Evolutionary conservation across 495 filamentous ascomycete genomes (phyloP), one percentile per base, ranked within the genome.

Genomic region (Tuber brumale): DNA sequence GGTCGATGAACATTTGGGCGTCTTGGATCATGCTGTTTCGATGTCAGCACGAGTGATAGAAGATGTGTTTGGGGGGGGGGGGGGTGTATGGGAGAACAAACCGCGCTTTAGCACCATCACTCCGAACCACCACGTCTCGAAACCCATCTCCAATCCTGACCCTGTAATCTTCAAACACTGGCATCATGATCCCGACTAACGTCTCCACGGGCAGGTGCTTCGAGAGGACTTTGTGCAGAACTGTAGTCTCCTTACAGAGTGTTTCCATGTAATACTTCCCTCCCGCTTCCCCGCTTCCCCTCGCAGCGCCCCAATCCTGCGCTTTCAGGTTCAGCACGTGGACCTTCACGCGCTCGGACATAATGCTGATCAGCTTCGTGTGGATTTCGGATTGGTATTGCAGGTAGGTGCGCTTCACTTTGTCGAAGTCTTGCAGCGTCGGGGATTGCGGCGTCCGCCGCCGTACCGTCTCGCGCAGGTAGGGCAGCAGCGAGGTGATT

Each of bases 341-440:
- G 0, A 89, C 85, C 2, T 88, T 84, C 10, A 92, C 92, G 1
- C 95, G 89, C 19, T 89, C 90, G 70, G 90, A 90, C 94, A 98
- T 97, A 76, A 99, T 98, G 75, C 97, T 94, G 23, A 97, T 92
- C 0, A 99, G 86, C 82, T 99, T 99, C 73, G 97, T 94, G 81
- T 97, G 93, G 74, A 98, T 98, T 77, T 89, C 93, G 45, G 89
- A 89, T 82, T 97, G 95, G 83, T 98, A 95, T 81, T 99, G 95
- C 81, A 97, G 93, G 79, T 91, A 95, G 10, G 93, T 86, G 51
- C 95, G 89, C 78, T 92, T 91, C 73, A 97, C 91, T 86, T 94
- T 97, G 84, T 98, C 95, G 77, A 97, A 98, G 80, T 98, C 95
- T 46, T 89, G 90, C 86, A 96, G 92, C 42, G 94, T 85, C 19